Evolutionary conservation across 257 asterid genomes (phyloP).

Genomic region (Capsicum rhomboideum): DNA sequence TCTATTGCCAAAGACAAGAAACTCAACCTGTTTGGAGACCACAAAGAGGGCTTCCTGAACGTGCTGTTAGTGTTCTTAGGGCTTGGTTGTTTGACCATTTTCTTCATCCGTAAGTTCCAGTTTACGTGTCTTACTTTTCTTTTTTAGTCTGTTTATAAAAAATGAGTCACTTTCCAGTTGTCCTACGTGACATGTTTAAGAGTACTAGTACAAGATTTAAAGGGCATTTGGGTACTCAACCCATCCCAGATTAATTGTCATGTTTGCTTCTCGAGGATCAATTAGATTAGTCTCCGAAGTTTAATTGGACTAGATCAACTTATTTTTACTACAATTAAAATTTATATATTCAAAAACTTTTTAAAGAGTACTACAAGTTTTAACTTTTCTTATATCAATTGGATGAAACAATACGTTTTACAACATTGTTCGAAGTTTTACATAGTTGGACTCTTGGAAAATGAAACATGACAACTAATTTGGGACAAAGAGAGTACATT

Average conservation of each 20-base stretch:
- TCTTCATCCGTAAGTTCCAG: constrained; percentile 78
- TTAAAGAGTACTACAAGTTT: background rate
- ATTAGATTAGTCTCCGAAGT: background rate
- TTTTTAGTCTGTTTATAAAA: background rate
- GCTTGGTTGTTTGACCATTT: constrained; percentile 96
- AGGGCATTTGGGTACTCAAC: background rate
- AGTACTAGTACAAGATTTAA: background rate
- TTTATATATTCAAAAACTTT: background rate
- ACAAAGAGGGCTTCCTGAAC: constrained; percentile 95
- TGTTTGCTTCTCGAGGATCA: background rate
- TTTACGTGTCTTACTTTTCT: background rate
- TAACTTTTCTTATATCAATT: background rate
- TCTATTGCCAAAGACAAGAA: constrained; percentile 29
- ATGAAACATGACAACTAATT: background rate
- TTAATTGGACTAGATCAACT: background rate
- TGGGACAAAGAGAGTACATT: background rate
- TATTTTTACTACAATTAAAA: background rate
- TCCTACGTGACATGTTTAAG: background rate
- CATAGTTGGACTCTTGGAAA: background rate
- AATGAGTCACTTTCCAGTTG: too few relatives aligned
- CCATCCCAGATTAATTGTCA: accelerated
- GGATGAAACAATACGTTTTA: too few relatives aligned
- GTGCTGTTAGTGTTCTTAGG: constrained; percentile 85
- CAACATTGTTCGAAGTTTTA: background rate
- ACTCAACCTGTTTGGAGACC: constrained; percentile 93